Base-by-base conservation (phyloP, 345 rosid genomes). In the Acer saccharum region DNA sequence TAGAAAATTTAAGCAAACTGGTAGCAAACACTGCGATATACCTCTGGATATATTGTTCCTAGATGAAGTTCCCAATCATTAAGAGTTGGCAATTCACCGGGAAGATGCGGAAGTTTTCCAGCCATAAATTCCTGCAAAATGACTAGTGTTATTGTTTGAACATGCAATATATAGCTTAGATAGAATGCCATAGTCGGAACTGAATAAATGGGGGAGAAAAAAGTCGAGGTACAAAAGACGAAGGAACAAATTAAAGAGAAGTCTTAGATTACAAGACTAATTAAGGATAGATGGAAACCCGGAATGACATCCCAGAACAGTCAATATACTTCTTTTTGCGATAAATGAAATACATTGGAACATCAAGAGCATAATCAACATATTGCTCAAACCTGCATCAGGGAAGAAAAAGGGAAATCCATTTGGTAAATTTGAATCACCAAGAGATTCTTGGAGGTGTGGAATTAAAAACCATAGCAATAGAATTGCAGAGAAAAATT, bases 31-130 rank as follows among this genome's bases (percentile, higher is more conserved):
- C 65, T 1, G 32, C 23, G 25, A 23, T 23, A 23, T 78, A 94
- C 99, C 98, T 96, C 98, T 3, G 99, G 99, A 85, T 92, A 94
- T 88, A 94, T 94, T 74, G 98, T 96, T 76, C 98, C 90, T 83
- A 96, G 82, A 78, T 94, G 98, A 81, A 91, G 91, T 80, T 96
- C 99, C 99, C 99, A 96, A 81, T 96, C 99, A 76, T 90, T 89
- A 80, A 94, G 92, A 64, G 86, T 90, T 10, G 99, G 99, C 77
- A 92, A 76, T 83, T 96, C 98, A 78, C 99, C 99, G 0, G 98
- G 97, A 83, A 96, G 81, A 80, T 87, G 83, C 25, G 98, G 92
- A 88, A 96, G 99, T 79, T 93, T 96, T 77, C 99, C 99, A 12
- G 88, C 95, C 93, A 96, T 41, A 73, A 96, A 96, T 85, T 96